Evolutionary conservation across 2,329 filamentous ascomycete species (phyloP).

Genomic region (Hypoxylon sp.): DNA sequence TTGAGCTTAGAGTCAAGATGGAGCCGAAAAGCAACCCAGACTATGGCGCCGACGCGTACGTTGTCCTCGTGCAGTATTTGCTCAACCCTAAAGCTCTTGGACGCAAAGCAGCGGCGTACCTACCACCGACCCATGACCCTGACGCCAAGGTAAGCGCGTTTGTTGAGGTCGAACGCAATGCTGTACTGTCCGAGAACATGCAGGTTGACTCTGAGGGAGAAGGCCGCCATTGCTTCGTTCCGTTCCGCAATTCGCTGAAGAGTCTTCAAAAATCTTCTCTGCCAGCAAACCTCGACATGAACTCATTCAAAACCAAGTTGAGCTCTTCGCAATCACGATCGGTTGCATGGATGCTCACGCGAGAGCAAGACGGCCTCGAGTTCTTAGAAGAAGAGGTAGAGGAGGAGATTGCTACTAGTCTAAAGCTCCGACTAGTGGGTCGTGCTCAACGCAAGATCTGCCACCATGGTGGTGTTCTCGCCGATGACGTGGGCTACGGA

Average conservation of each 20-base stretch:
- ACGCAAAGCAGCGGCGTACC: constrained; percentile 18
- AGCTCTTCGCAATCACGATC: constrained; percentile 41
- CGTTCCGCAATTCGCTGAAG: constrained; percentile 17
- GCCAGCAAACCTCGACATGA: not conserved
- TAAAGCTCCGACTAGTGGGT: constrained; percentile 49
- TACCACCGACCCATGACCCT: constrained; percentile 14
- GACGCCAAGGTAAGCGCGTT: constrained; percentile 2
- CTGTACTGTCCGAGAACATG: constrained; percentile 13
- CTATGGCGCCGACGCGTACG: not conserved
- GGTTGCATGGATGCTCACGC: constrained; percentile 46
- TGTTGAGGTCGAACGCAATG: constrained; percentile 15
- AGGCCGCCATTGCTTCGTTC: constrained; percentile 11
- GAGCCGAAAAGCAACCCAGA: no score
- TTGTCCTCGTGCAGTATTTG: constrained; percentile 19
- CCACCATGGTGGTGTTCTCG: constrained; percentile 51
- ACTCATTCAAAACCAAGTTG: constrained; percentile 15
- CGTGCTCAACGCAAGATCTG: constrained; percentile 42
- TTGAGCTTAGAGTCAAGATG: constrained; percentile 21
- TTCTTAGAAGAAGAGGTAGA: constrained; percentile 52
- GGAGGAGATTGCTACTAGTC: constrained; percentile 47
- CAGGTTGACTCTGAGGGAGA: constrained; percentile 1
- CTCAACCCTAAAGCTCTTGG: constrained; percentile 16
- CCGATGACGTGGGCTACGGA: constrained; percentile 56
- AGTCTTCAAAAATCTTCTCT: not conserved
- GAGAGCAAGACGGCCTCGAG: constrained; percentile 32